Base-by-base conservation (phyloP, 495 filamentous ascomycete genomes). In the Durotheca rogersii region DNA sequence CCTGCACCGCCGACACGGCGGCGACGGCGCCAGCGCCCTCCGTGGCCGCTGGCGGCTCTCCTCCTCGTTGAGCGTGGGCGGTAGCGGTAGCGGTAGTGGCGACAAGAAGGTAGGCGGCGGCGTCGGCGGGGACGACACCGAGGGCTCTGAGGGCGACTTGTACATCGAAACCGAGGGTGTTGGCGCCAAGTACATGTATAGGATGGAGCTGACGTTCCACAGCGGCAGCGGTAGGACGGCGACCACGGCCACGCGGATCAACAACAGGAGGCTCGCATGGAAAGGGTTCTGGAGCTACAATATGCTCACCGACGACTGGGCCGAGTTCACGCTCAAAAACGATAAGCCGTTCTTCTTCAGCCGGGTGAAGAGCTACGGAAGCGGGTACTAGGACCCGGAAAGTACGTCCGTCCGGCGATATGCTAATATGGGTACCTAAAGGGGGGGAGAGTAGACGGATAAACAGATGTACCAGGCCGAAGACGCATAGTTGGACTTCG, bases 221-320 rank as follows among this genome's bases (percentile, higher is more conserved):
- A 77, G 74, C 29, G 76, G 81, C 0, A 78, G 85, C 0, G 72
- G 72, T 46, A 61, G 67, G 3, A 71, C 65, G 4, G 64, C 67
- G 47, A 61, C 67, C 4, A 71, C 65, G 4, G 64, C 67, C 3
- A 65, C 74, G 14, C 78, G 78, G 4, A 27, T 27, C 23, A 27
- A 27, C 56, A 93, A 91, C 48, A 95, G 89, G 37, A 96, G 92
- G 70, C 65, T 99, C 25, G 69, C 70, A 0, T 97, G 94, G 94
- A 85, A 85, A 65, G 87, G 88, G 0, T 96, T 86, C 68, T 96
- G 89, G 86, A 90, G 84, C 68, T 94, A 93, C 57, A 94, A 96
- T 61, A 77, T 76, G 59, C 69, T 95, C 56, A 92, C 90, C 14
- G 90, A 92, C 62, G 91, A 96, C 66, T 89, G 89, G 86, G 89